phyloP scores from a whole-genome alignment of 129 eudicot genomes.

The Tanacetum coccineum region DNA sequence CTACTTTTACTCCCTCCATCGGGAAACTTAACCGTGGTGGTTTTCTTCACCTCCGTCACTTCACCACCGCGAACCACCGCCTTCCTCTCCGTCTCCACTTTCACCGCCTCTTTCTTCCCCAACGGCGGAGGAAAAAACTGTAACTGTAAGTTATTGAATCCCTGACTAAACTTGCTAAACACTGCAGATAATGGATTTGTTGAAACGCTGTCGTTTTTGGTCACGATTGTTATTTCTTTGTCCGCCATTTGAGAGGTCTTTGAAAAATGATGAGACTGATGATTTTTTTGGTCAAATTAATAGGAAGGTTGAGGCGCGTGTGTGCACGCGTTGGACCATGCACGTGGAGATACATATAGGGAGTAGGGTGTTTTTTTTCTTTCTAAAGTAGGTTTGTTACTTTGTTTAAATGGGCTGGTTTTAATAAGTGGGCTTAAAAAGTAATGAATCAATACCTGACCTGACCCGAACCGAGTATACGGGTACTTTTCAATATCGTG shows the following conservation, averaged over 20 bases:
- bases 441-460: no score
- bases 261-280: not conserved
- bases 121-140: constrained; percentile 22
- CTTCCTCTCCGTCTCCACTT: constrained; percentile 31
- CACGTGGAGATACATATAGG: no score
- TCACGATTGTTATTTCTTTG: constrained; percentile 16
- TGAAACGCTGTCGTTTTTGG: constrained; percentile 22
- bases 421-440: no score
- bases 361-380: no score
- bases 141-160: constrained; percentile 21
- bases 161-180: constrained; percentile 32
- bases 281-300: constrained; percentile 18
- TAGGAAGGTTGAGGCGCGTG: constrained; percentile 23
- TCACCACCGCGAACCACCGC: constrained; percentile 23
- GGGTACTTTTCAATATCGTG: no score
- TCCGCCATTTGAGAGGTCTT: constrained; percentile 33
- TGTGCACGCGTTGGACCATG: no score
- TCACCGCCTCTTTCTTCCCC: constrained; percentile 24
- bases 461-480: no score
- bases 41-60: constrained; percentile 27
- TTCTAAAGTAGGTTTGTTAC: no score
- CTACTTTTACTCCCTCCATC: constrained; percentile 7
- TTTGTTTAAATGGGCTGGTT: no score
- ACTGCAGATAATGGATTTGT: constrained; percentile 33
- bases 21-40: constrained; percentile 41